phyloP scores from a whole-genome alignment of 208 protist species.

The Naegleria fowleri region DNA sequence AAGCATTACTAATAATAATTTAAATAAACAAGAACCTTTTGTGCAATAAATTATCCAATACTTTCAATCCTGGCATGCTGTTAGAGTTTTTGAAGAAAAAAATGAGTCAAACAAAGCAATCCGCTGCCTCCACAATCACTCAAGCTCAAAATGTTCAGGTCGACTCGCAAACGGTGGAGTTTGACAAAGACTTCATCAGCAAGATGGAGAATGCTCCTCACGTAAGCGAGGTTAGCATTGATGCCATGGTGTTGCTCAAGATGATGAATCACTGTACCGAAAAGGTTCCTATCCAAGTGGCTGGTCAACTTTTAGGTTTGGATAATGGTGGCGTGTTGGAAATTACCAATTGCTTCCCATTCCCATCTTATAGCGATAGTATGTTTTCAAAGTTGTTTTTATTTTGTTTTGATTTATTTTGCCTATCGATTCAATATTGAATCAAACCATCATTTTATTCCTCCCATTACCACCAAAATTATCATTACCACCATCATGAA shows the following conservation, averaged over 20 bases:
- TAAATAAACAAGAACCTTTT: too few relatives aligned
- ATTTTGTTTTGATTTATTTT: not conserved
- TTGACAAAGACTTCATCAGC: not conserved
- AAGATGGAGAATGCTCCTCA: not conserved
- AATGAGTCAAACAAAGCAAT: not conserved
- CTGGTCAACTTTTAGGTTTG: not conserved
- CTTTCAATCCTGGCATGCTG: not conserved
- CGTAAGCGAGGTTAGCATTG: not conserved
- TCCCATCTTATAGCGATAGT: not conserved
- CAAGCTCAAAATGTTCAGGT: not conserved
- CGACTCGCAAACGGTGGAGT: not conserved
- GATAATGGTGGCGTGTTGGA: not conserved
- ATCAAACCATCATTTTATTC: too few relatives aligned
- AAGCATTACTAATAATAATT: too few relatives aligned
- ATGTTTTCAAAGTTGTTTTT: constrained; percentile 3
- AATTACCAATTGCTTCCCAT: constrained; percentile 16
- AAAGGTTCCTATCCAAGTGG: not conserved
- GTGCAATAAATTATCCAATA: too few relatives aligned
- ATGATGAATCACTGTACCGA: constrained; percentile 27
- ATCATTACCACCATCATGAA: too few relatives aligned
- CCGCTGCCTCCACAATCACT: not conserved
- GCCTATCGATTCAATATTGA: too few relatives aligned
- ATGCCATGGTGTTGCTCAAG: constrained; percentile 1
- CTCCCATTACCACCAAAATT: too few relatives aligned
- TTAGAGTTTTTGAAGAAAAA: not conserved